Evolutionary conservation across 192 early-diverging fungal species (phyloP).

Genomic region (Coemansia sp.): DNA sequence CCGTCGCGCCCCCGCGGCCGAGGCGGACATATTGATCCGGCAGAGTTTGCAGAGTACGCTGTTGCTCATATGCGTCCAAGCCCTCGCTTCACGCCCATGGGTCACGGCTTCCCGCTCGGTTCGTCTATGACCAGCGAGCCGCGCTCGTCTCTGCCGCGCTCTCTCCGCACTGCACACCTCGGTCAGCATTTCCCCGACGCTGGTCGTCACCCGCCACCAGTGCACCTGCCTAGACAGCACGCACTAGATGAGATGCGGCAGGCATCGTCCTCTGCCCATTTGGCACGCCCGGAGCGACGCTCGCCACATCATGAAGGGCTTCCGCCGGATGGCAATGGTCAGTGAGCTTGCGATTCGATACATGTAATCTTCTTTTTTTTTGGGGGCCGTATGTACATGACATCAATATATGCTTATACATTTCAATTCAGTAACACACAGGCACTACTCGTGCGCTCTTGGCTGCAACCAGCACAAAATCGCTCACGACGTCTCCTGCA

Average conservation of each 20-base stretch:
- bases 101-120: conserved; percentile 30
- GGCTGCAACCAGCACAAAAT: background rate
- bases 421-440: background rate
- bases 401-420: background rate
- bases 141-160: conserved; percentile 39
- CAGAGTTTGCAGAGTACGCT: conserved; percentile 44
- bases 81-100: conserved; percentile 46
- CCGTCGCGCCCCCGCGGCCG: conserved; percentile 22
- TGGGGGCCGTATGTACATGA: background rate
- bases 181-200: conserved; percentile 1
- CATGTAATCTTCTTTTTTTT: background rate
- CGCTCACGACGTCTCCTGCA: conserved; percentile 13
- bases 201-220: background rate
- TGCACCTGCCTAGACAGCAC: conserved; percentile 27
- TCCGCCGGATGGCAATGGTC: conserved; percentile 4
- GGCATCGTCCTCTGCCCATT: conserved; percentile 3
- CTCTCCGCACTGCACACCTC: conserved; percentile 22
- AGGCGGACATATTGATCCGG: conserved; percentile 34
- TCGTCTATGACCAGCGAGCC: conserved; percentile 29
- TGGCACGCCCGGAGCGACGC: background rate
- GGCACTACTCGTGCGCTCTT: too few relatives aligned
- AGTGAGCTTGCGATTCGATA: background rate
- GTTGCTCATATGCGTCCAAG: conserved; percentile 44
- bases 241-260: conserved; percentile 16
- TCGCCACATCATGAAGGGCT: background rate